A percentile compares a stretch with the other conserved stretches of the same genome.
These are phyloP conservation scores for Ustilago lituana DNA, from an alignment of 1,284 basidiomycete species.

Conservation along the genomic window DNA sequence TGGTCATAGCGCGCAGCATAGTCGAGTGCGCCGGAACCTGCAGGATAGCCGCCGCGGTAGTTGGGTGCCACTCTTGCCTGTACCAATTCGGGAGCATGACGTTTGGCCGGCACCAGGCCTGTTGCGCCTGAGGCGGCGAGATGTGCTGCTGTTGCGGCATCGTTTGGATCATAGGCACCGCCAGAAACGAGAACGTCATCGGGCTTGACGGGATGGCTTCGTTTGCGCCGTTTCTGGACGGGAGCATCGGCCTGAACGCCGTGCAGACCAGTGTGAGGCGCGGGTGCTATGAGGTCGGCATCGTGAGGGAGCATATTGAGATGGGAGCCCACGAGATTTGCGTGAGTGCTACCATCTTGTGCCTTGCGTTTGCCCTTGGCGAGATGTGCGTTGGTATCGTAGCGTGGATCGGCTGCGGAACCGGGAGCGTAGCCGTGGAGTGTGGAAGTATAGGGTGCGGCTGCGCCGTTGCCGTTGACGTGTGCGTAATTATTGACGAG, in stretches of 20 bases:
- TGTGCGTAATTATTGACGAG: constrained; percentile 43
- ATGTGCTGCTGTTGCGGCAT: constrained; percentile 18
- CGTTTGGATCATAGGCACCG: constrained; percentile 14
- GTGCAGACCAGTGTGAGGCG: constrained; percentile 16
- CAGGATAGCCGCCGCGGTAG: constrained; percentile 51
- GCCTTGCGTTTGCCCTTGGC: constrained; percentile 52
- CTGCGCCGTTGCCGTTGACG: constrained; percentile 29
- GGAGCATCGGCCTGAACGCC: constrained; percentile 11
- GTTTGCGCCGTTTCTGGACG: constrained; percentile 39
- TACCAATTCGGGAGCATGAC: constrained; percentile 29
- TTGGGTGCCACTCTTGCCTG: constrained; percentile 35
- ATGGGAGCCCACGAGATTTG: constrained; percentile 15
- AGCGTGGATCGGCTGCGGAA: constrained; percentile 24
- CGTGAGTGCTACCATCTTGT: constrained; percentile 19
- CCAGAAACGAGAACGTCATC: constrained; percentile 11
- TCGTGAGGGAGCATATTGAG: constrained; percentile 43
- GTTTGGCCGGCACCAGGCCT: constrained; percentile 23
- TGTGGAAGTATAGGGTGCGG: constrained; percentile 21
- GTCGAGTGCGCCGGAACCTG: constrained; percentile 38
- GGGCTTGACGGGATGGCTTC: constrained; percentile 42
- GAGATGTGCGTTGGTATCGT: constrained; percentile 20
- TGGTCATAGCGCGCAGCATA: constrained; percentile 40
- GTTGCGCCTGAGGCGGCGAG: constrained; percentile 26
- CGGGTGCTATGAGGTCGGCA: constrained; percentile 46
- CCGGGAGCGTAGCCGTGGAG: constrained; percentile 15